Base-by-base conservation (phyloP, 2,329 filamentous ascomycete species). In the Fusarium sublunatum region DNA sequence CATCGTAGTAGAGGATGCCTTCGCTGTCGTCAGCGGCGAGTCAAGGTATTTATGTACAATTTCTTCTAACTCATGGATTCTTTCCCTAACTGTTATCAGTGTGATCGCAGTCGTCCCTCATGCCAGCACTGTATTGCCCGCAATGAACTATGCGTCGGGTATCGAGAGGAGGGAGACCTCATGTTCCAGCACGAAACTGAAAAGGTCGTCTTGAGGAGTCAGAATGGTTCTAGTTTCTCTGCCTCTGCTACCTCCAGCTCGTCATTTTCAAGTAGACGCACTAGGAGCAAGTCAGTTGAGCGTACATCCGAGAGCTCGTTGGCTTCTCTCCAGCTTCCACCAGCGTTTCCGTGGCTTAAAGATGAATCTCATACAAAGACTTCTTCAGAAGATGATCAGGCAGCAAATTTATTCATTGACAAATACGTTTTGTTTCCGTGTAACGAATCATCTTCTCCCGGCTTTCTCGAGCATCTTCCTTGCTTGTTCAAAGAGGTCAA, bases 381-480 rank as follows among this genome's bases (percentile, higher is more conserved):
- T 1, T 7, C 35, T 24, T 34, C 57, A 2, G 15, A 56, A 5
- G 71, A 76, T 51, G 71, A 78, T 10, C 61, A 65, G 28, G 73
- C 70, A 3, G 70, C 75, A 6, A 57, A 70, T 15, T 36, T 51
- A 0, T 79, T 79, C 48, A 72, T 79, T 40, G 74, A 74, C n/a
- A 77, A 74, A 41, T 78, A 75, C 50, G 75, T 78, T 15, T 53
- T 78, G 5, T 73, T 76, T 28, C 77, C 77, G 3, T 75, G 74
- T 50, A 74, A 68, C 13, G 67, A 76, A 38, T 72, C 62, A 22
- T 78, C 76, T 2, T 70, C 72, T 5, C 70, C 76, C 3, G 76
- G 77, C 3, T 79, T 79, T 43, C 69, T 79, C 1, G 76, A 78
- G 54, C 75, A 78, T 61, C 62, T 77, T 5, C 75, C 75, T 6